Evolutionary conservation across 345 rosid genomes (phyloP), one percentile per base, ranked within the genome.

Genomic region (Ceriops decandra): DNA sequence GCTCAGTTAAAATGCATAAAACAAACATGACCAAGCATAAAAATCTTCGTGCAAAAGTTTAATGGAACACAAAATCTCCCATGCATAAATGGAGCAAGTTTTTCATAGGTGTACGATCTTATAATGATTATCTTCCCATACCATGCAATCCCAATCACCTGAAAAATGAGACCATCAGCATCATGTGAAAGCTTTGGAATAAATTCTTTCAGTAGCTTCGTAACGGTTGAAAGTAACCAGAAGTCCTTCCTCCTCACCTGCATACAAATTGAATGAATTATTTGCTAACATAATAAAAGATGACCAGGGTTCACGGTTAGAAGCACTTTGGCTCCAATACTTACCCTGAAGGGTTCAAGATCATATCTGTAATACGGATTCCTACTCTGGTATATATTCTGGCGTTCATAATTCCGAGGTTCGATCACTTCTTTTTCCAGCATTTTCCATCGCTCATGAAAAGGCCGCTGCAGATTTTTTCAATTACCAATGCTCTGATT

Each of bases 241-340:
- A 95, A 95, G 74, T 90, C 99, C 81, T 95, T 95, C 82, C 96
- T 88, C 71, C 99, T 87, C 64, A 95, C 99, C 99, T 95, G 84
- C 46, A 68, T 74, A 64, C 62, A 61, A 60, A 32, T 61, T 58
- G 26, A 63, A 46, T 42, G 76, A 70, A 65, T 52, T 71, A 63
- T n/a, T 28, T 67, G 36, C 62, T 53, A 77, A 73, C 62, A 66
- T 57, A 68, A 46, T 21, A 52, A 56, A n/a, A 52, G 16, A 15
- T 30, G 63, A 62, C 49, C 46, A n/a, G n/a, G 20, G 19, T 54
- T 32, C n/a, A 52, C 56, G 47, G 22, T 22, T 56, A 58, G 24
- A 68, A n/a, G 24, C 5, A 33, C 24, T 64, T 64, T 49, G 36
- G 46, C 58, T 59, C 57, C 31, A 60, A 70, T 58, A 72, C 90